Evolutionary conservation across 345 rosid species (phyloP), one percentile per base, ranked within the genome.

Genomic region (Salix dunnii): DNA sequence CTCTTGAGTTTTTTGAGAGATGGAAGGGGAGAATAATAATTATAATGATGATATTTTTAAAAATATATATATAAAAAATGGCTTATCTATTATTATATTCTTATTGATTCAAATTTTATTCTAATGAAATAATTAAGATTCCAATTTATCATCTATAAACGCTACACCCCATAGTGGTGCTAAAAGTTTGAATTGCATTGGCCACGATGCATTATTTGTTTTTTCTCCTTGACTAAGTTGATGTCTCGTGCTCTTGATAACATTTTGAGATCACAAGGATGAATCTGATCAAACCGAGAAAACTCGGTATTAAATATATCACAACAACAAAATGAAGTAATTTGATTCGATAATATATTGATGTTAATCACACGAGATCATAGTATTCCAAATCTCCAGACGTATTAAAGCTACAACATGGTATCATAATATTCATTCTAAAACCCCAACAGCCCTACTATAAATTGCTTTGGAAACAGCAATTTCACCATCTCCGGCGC

Each of bases 401-500:
- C 70, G 79, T 81, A 77, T 48, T 42, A 81, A 74, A 78, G 81
- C 71, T 82, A 85, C 88, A 86, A 78, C 86, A 80, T 23, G 67
- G 67, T 61, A 76, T 70, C 68, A 69, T 78, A 81, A 42, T 40
- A 70, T 13, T 7, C 78, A 33, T 43, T 43, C 48, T 43, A 0
- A 13, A 43, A 43, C 48, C 48, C 58, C 77, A 46, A 17, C 38
- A 18, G 13, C 48, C 48, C 48, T 40, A 5, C 38, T 55, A n/a
- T 28, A 58, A 35, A 53, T 30, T 10, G 68, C 58, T 73, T 6
- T n/a, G 38, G 3, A 21, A 68, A 18, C 17, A 18, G 20, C 68
- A 74, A 67, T 61, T 51, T 89, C 88, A 93, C 97, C 96, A 93
- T 79, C 98, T 85, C 78, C 92, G 84, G 17, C 97, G 93, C 77